A percentile compares a stretch with the other conserved stretches of the same genome.
phyloP scores from a whole-genome alignment of 75 land plant genomes.

The Larix kaempferi region DNA sequence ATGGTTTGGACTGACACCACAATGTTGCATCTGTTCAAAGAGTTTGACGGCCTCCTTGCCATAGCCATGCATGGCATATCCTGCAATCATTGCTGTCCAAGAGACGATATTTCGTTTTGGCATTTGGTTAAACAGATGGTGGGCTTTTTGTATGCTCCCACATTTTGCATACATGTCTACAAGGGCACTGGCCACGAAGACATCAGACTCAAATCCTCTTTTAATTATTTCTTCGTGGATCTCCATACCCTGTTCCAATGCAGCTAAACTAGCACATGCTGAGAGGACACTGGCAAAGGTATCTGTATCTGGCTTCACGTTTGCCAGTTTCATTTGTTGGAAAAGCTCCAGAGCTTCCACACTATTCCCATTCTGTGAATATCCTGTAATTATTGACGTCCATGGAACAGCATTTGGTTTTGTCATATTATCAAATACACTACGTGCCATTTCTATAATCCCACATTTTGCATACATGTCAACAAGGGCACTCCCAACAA shows the following conservation, averaged over 20 bases:
- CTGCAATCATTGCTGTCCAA: constrained; percentile 43
- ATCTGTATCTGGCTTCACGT: constrained; percentile 11
- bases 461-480: constrained; percentile 29
- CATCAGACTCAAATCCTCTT: constrained; percentile 15
- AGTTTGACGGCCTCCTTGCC: constrained; percentile 18
- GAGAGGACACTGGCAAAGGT: constrained; percentile 23
- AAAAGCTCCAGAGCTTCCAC: constrained; percentile 1
- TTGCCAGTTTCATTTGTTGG: background rate
- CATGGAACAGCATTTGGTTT: constrained; percentile 28
- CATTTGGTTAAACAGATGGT: constrained; percentile 20
- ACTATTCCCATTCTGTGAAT: background rate
- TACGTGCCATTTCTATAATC: constrained; percentile 10
- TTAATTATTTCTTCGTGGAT: constrained; percentile 28
- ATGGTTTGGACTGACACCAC: constrained; percentile 12
- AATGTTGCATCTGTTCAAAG: constrained; percentile 15
- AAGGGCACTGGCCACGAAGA: constrained; percentile 30
- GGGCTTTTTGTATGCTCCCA: constrained; percentile 13
- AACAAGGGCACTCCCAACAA: constrained; percentile 28
- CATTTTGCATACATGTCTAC: constrained; percentile 30
- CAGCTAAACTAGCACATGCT: constrained; percentile 16
- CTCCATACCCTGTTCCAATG: constrained; percentile 14
- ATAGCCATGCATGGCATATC: constrained; percentile 27
- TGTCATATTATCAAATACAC: constrained; percentile 20
- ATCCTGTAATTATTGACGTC: constrained; percentile 40
- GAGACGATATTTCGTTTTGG: constrained; percentile 22